Base-by-base conservation (phyloP, 768 basidiomycete genomes). In the Chalciporus pseudorubinellus region DNA sequence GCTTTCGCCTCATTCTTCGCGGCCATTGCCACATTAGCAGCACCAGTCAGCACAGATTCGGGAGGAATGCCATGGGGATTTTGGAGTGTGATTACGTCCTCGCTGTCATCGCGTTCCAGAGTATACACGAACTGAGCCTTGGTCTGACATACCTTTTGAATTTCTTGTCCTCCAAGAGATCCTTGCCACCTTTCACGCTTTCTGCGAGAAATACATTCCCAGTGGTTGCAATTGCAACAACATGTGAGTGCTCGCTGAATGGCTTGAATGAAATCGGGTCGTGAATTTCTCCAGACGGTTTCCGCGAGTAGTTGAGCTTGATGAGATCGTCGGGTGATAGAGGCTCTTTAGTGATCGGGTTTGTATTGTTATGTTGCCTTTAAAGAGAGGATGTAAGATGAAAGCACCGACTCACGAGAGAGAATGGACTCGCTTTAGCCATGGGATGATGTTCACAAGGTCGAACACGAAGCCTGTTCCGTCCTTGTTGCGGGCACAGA, bases 191-290 rank as follows among this genome's bases (percentile, higher is more conserved):
- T 63, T 85, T 92, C 52, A 93, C 75, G 59, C 94, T 95, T 42
- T 98, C 97, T 8, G 88, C 87, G 16, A 95, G 77, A 69, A 89
- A 98, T 13, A 98, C 93, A 65, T 97, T 97, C 14, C 93, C 94
- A 1, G 92, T 93, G 0, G 84, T 87, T 6, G 86, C 85, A 58
- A 97, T 84, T 38, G 91, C 89, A 33, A 93, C 90, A 49, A 99
- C 90, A 64, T 98, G 90, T 1, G 95, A 95, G 67, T 98, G 95
- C 56, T 95, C 88, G 64, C 80, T 94, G 78, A 99, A 97, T 2
- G 91, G 88, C 68, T 98, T 98, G 81, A 95, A 99, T 3, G 93
- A 92, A 39, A 99, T 93, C 1, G 97, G 97, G 67, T 99, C 97
- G 66, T 97, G 87, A 12, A 91, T 82, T 68, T 93, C 89, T 34